Base-by-base conservation (phyloP, 805 yeast species). In the Monosporozyma aquatica region DNA sequence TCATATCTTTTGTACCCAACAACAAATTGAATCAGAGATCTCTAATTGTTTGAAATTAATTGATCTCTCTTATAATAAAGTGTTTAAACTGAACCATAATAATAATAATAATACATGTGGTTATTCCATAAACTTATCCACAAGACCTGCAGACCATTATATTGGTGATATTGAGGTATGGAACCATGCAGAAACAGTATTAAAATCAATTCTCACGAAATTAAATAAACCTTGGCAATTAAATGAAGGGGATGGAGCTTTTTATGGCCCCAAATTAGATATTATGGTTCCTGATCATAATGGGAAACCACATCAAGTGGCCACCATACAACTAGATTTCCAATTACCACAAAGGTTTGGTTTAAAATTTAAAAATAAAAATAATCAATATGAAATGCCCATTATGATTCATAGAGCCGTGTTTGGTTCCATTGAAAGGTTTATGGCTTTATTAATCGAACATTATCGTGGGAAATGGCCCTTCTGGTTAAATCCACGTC, bases 371-470 rank as follows among this genome's bases (percentile, higher is more conserved):
- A 76, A 77, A 38, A 70, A 69, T 37, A 72, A 70, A 45, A 72
- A 74, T 1, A 76, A 70, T 37, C 60, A 67, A 1, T 65, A 67
- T 26, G 74, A 78, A 46, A 74, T 74, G 34, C 98, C 98, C 3
- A 90, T 92, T n/a, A 78, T 92, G 87, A 76, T 92, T 24, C 98
- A 92, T 58, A 71, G 98, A 43, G 98, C 98, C 0, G 87, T 90
- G 2, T 86, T 87, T 59, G 98, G 98, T 0, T 87, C 97, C 0
- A 70, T 92, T 7, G 98, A 92, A 61, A 71, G 98, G 54, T 92
- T 92, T 57, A 66, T 92, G 65, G 96, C 97, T 1, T 74, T 92
- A 45, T 67, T 92, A 46, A 78, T 92, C 41, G 97, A 92, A 59
- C 94, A 89, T 50, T 86, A 79, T 59, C 75, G 76, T 43, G 98